Base-by-base conservation (phyloP, 2,329 filamentous ascomycete species). In the Exophiala mesophila region DNA sequence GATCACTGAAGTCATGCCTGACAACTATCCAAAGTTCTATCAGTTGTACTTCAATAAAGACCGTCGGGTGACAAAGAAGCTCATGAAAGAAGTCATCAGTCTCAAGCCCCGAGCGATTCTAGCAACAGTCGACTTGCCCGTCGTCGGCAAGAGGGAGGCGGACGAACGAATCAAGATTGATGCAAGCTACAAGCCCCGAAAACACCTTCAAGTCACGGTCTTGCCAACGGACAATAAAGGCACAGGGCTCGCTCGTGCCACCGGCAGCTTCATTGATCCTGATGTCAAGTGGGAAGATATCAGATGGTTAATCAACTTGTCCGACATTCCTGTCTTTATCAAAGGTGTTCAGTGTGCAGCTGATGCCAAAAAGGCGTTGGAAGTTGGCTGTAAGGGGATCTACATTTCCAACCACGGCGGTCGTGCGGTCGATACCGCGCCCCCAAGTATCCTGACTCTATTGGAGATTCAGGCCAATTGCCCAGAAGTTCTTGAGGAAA, bases 21-120 rank as follows among this genome's bases (percentile, higher is more conserved):
- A 26, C 17, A 21, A 31, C 18, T 43, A 53, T 39, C 53, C 50
- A 8, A 45, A 49, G 32, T 53, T 55, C 39, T 79, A 80, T 55
- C 78, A 82, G 57, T 65, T 83, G 4, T 83, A 82, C 53, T 74
- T 81, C 37, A 72, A 80, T 59, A 74, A 73, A 52, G 66, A 78
- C 47, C 66, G 76, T 0, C 41, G 57, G 6, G 73, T 76, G 44
- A 74, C 74, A 12, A 71, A 72, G 47, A 61, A 62, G 1, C 59
- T 80, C 1, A 58, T 82, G 2, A 59, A 55, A 8, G 59, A 69
- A 15, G 73, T 76, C 1, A 26, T 32, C 15, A 13, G 12, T n/a
- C 57, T 68, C 2, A 73, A 74, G 1, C 66, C 74, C 9, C 68
- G 70, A 42, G 68, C 64, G 3, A 67, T 71, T 37, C 64, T 77